Percentiles rank a stretch among this genome's conserved stretches.
Evolutionary conservation across 1,284 basidiomycete species (phyloP).

Genomic region (Ceratobasidium sp.): DNA sequence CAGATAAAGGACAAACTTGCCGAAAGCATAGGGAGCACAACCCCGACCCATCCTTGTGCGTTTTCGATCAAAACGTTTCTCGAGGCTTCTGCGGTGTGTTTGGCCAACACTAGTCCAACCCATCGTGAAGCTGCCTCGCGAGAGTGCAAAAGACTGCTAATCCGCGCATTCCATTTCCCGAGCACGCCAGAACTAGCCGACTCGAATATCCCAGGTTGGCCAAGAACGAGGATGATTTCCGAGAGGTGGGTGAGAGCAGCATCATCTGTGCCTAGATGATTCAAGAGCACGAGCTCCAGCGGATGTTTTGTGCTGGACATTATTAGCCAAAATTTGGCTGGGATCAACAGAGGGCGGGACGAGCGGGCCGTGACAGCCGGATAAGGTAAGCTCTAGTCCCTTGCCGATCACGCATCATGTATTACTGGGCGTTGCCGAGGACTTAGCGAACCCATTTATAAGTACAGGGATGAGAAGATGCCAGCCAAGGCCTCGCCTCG

Average conservation of each 20-base stretch:
- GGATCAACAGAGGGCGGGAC: constrained; percentile 8
- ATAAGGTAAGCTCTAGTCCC: neutral
- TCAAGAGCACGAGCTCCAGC: constrained; percentile 70
- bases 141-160: constrained; percentile 74
- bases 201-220: constrained; percentile 55
- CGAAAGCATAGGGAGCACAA: constrained; percentile 68
- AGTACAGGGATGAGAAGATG: neutral
- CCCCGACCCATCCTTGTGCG: constrained; percentile 72
- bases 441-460: neutral
- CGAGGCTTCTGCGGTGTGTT: constrained; percentile 65
- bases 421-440: constrained; percentile 6
- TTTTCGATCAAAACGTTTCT: constrained; percentile 67
- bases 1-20: no score
- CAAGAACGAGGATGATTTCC: constrained; percentile 62
- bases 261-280: constrained; percentile 71
- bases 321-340: constrained; percentile 30
- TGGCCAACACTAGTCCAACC: constrained; percentile 75
- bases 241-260: constrained; percentile 65
- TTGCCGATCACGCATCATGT: neutral
- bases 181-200: constrained; percentile 58
- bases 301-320: constrained; percentile 51
- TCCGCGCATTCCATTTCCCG: constrained; percentile 72
- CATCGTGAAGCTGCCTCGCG: constrained; percentile 74
- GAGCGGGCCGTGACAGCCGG: neutral
- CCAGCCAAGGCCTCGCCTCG: neutral